A percentile compares a stretch with the other conserved stretches of the same genome.
Evolutionary conservation across 1,284 basidiomycete species (phyloP).

Genomic region (Macrocystidia cucumis): DNA sequence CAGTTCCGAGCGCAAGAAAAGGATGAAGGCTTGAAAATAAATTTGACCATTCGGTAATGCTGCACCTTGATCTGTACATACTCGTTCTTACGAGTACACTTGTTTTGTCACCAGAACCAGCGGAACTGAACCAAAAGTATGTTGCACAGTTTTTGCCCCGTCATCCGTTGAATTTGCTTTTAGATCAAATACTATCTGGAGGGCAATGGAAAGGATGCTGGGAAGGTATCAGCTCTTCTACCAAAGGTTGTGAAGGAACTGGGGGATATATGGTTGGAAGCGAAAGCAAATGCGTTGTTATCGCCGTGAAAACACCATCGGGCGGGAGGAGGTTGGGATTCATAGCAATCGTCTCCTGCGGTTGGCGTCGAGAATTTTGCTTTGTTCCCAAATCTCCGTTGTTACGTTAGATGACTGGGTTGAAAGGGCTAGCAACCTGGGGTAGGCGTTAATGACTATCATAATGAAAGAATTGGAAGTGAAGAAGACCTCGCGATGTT

Average conservation of each 20-base stretch:
- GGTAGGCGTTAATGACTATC: conserved; percentile 4
- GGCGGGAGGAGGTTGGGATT: background rate
- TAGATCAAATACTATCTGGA: conserved; percentile 84
- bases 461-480: conserved; percentile 2
- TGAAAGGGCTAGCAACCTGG: conserved; percentile 43
- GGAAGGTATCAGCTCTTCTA: conserved; percentile 38
- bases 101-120: conserved; percentile 72
- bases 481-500: conserved; percentile 49
- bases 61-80: conserved; percentile 1
- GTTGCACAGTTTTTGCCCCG: conserved; percentile 5
- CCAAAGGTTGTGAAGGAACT: conserved; percentile 49
- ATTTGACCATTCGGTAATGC: conserved; percentile 57
- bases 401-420: conserved; percentile 36
- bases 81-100: background rate
- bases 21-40: conserved; percentile 39
- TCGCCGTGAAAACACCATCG: conserved; percentile 22
- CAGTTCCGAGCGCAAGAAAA: conserved; percentile 55
- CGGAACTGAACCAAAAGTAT: conserved; percentile 83
- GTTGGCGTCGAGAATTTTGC: conserved; percentile 33
- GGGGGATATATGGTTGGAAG: conserved; percentile 62
- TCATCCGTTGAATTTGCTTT: background rate
- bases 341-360: conserved; percentile 13
- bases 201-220: conserved; percentile 48
- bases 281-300: conserved; percentile 44
- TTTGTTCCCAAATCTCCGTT: conserved; percentile 36